Percentiles rank a stretch among this genome's conserved stretches.
Conservation (phyloP, 2,329 filamentous ascomycete genomes). For the Aspergillus sojae region DNA sequence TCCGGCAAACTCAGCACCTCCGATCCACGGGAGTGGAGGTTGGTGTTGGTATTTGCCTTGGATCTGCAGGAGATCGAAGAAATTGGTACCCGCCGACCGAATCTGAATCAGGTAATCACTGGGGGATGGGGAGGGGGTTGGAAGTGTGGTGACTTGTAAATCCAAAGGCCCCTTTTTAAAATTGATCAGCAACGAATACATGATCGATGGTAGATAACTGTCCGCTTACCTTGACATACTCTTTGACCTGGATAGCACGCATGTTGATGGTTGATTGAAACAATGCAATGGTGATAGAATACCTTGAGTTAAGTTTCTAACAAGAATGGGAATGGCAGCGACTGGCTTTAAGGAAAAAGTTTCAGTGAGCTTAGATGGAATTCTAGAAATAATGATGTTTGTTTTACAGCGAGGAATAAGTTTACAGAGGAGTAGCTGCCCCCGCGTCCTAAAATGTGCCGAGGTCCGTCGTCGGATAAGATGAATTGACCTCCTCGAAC, state of each 20-base stretch:
- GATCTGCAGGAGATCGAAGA: constrained; percentile 95
- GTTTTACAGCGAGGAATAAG: not conserved
- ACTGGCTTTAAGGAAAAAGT: not conserved
- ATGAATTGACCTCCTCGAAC: not conserved
- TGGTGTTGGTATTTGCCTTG: constrained; percentile 95
- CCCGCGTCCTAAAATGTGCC: constrained; percentile 14
- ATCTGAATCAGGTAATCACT: constrained; percentile 86
- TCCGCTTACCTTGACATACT: constrained; percentile 70
- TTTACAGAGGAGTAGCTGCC: constrained; percentile 6
- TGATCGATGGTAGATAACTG: not conserved
- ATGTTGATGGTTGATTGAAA: constrained; percentile 52
- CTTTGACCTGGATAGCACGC: constrained; percentile 72
- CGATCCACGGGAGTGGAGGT: constrained; percentile 83
- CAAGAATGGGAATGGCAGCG: not conserved
- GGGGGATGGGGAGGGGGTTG: constrained; percentile 70
- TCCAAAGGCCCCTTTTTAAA: constrained; percentile 69
- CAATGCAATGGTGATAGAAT: not conserved
- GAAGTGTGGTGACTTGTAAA: constrained; percentile 72
- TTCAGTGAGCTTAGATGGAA: not conserved
- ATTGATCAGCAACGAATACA: not conserved
- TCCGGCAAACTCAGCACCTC: constrained; percentile 86
- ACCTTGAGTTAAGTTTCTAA: not conserved
- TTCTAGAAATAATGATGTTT: not conserved
- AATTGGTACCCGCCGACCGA: constrained; percentile 86
- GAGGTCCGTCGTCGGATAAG: constrained; percentile 22